Evolutionary conservation across 225 moss, liverwort and hornwort species (phyloP).

Genomic region (Straminergon stramineum): DNA sequence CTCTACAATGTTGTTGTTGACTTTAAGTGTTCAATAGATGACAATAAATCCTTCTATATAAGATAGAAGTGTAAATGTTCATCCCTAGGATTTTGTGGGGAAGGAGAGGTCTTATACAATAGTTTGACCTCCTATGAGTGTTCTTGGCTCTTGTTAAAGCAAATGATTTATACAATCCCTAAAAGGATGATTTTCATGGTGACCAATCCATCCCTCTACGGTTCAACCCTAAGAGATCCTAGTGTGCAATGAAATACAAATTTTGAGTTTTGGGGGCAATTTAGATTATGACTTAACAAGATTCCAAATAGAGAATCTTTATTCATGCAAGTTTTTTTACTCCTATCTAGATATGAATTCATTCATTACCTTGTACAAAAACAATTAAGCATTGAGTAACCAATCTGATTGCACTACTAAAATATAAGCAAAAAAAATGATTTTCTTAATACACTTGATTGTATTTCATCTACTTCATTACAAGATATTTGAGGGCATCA

Average conservation of each 20-base stretch:
- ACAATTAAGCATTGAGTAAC: background rate
- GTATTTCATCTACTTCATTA: background rate
- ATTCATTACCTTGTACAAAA: background rate
- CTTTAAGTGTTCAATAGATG: background rate
- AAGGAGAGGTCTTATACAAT: accelerated
- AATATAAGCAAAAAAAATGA: background rate
- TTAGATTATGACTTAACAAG: background rate
- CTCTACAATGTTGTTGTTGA: accelerated
- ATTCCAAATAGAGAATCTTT: background rate
- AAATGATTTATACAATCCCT: background rate
- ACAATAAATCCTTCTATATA: background rate
- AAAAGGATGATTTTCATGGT: no score
- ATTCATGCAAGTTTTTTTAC: background rate
- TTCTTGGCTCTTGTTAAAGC: background rate
- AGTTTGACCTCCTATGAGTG: background rate
- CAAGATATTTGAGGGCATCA: no score
- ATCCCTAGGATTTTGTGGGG: background rate
- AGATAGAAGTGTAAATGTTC: background rate
- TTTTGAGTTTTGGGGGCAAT: background rate
- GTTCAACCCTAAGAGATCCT: accelerated
- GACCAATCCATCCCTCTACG: accelerated
- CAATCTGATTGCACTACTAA: background rate
- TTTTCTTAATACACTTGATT: background rate
- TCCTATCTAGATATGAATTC: background rate
- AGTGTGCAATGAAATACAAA: accelerated